phyloP scores from a whole-genome alignment of 495 filamentous ascomycete genomes.

The Aspergillus funiculosus region DNA sequence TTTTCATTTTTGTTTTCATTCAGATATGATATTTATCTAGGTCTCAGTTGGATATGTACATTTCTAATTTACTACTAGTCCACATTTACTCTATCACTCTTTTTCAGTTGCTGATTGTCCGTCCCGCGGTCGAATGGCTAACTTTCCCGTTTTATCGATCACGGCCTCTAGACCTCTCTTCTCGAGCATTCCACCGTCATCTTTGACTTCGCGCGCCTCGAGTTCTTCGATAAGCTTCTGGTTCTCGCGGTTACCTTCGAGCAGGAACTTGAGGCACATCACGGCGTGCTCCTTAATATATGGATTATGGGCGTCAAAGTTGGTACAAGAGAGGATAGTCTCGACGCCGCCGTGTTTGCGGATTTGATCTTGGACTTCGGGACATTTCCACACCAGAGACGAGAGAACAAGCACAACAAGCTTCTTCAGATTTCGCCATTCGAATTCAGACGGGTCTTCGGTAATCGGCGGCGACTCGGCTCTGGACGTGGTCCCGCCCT shows the following conservation, averaged over 20 bases:
- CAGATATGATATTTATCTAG: background rate
- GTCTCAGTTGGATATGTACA: slow-evolving; percentile 2
- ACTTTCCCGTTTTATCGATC: slow-evolving; percentile 48
- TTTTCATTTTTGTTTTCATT: too few relatives aligned
- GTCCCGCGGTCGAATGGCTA: slow-evolving; percentile 36
- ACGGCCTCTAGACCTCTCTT: slow-evolving; percentile 49
- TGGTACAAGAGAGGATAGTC: slow-evolving; percentile 77
- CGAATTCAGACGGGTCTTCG: slow-evolving; percentile 80
- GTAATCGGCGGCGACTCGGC: slow-evolving; percentile 57
- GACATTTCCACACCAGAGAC: slow-evolving; percentile 73
- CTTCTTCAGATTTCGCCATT: slow-evolving; percentile 90
- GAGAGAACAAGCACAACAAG: slow-evolving; percentile 82
- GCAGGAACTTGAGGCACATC: slow-evolving; percentile 80
- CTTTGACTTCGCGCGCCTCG: slow-evolving; percentile 46
- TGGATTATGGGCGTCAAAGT: slow-evolving; percentile 80
- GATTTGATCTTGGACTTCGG: slow-evolving; percentile 78
- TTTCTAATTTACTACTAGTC: slow-evolving; percentile 1
- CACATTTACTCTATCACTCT: background rate
- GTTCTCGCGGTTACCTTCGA: slow-evolving; percentile 79
- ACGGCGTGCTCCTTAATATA: slow-evolving; percentile 88
- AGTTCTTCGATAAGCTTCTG: slow-evolving; percentile 67
- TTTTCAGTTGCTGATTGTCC: slow-evolving; percentile 7
- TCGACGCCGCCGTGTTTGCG: slow-evolving; percentile 75
- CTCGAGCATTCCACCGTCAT: slow-evolving; percentile 45
- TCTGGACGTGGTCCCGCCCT: slow-evolving; percentile 39